Conservation (phyloP, 169 alveolate species). For the Besnoitia besnoiti region DNA sequence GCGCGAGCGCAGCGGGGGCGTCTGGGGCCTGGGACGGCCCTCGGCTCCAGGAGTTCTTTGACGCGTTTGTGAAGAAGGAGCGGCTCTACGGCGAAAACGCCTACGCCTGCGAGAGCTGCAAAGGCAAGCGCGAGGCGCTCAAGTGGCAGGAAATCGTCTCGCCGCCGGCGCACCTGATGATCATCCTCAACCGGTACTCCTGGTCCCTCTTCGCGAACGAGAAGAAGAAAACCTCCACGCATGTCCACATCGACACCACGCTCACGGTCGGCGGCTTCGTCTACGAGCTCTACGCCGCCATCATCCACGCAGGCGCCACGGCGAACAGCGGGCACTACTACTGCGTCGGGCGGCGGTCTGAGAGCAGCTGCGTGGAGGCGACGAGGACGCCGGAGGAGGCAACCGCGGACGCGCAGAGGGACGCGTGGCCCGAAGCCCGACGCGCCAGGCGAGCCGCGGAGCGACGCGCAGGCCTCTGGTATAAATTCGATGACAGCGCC, state of each 20-base stretch:
- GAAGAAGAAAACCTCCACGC: conserved; percentile 73
- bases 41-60: conserved; percentile 78
- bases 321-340: conserved; percentile 85
- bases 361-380: not conserved
- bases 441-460: not conserved
- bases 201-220: conserved; percentile 62
- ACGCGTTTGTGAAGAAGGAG: conserved; percentile 77
- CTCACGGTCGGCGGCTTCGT: conserved; percentile 76
- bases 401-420: not conserved
- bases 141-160: conserved; percentile 83
- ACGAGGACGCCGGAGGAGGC: not conserved
- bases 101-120: conserved; percentile 79
- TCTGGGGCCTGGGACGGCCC: conserved; percentile 40
- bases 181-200: conserved; percentile 76
- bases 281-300: conserved; percentile 81
- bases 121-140: conserved; percentile 76
- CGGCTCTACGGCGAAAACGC: conserved; percentile 77
- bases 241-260: conserved; percentile 71
- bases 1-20: not conserved
- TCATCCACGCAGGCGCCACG: conserved; percentile 79
- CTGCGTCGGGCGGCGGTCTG: conserved; percentile 82
- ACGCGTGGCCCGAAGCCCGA: not conserved
- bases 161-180: conserved; percentile 85
- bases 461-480: conserved; percentile 4
- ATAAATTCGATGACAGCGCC: conserved; percentile 8